Evolutionary conservation across 495 filamentous ascomycete genomes (phyloP).

Genomic region (Aspergillus nidulans): DNA sequence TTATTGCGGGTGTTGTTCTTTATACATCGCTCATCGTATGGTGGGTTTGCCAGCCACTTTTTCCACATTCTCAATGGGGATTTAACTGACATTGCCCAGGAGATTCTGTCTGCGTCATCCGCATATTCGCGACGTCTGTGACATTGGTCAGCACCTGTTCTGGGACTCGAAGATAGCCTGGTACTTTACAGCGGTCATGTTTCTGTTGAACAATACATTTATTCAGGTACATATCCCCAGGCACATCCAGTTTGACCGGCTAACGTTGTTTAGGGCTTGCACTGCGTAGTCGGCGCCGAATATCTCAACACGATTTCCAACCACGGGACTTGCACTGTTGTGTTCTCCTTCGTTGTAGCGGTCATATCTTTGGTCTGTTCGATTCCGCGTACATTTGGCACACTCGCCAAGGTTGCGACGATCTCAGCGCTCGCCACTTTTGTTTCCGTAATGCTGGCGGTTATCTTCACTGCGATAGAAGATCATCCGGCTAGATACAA

Average conservation of each 20-base stretch:
- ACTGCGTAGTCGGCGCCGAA: slow-evolving; percentile 72
- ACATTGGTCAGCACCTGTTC: slow-evolving; percentile 86
- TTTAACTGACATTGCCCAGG: slow-evolving; percentile 35
- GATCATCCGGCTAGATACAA: slow-evolving; percentile 60
- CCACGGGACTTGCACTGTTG: slow-evolving; percentile 63
- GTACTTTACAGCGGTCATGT: slow-evolving; percentile 84
- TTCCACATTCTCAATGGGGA: neutral
- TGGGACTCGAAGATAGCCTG: slow-evolving; percentile 73
- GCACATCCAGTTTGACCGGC: slow-evolving; percentile 4
- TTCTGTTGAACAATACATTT: slow-evolving; percentile 87
- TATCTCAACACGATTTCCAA: slow-evolving; percentile 81
- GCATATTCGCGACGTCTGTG: slow-evolving; percentile 83
- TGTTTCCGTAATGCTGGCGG: slow-evolving; percentile 73
- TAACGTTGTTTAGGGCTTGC: slow-evolving; percentile 53
- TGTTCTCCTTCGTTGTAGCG: slow-evolving; percentile 64
- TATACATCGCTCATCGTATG: slow-evolving; percentile 84
- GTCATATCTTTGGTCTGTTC: slow-evolving; percentile 71
- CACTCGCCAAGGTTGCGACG: slow-evolving; percentile 70
- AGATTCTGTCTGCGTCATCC: slow-evolving; percentile 83
- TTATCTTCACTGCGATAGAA: slow-evolving; percentile 73
- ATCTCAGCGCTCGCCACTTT: slow-evolving; percentile 80
- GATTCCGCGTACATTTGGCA: slow-evolving; percentile 73
- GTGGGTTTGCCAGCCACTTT: slow-evolving; percentile 15
- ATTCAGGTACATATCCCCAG: slow-evolving; percentile 52
- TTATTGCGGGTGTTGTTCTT: slow-evolving; percentile 67